Evolutionary conservation across 768 basidiomycete genomes (phyloP).

Genomic region (Asterophora parasitica): DNA sequence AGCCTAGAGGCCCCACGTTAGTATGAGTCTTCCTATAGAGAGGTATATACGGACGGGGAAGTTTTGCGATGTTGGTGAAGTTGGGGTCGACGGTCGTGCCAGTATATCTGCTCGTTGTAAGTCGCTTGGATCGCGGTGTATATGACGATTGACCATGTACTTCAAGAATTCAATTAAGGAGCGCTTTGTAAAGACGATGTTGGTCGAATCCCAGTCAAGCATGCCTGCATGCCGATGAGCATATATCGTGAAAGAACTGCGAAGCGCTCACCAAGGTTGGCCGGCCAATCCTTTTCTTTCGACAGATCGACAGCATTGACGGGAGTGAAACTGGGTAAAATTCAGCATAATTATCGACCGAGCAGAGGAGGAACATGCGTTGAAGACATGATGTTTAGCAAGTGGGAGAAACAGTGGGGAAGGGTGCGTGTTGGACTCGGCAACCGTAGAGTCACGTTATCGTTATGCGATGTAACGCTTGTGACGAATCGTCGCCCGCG

Average conservation of each 20-base stretch:
- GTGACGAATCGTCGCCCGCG: no score
- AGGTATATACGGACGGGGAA: constrained; percentile 53
- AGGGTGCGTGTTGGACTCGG: no score
- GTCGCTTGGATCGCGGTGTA: not conserved
- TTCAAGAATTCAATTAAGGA: constrained; percentile 73
- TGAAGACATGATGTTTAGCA: constrained; percentile 30
- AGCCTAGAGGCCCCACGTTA: constrained; percentile 38
- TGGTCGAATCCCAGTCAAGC: constrained; percentile 77
- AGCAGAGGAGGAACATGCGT: constrained; percentile 27
- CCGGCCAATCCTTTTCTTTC: constrained; percentile 71
- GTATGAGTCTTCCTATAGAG: not conserved
- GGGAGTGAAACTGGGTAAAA: constrained; percentile 50
- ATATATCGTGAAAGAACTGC: not conserved
- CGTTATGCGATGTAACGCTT: constrained; percentile 2
- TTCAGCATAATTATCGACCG: not conserved
- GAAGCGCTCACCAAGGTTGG: constrained; percentile 52
- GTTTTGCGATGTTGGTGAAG: constrained; percentile 66
- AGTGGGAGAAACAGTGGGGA: not conserved
- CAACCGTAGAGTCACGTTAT: no score
- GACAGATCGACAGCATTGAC: constrained; percentile 50
- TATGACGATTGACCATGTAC: constrained; percentile 31
- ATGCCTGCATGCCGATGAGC: constrained; percentile 44
- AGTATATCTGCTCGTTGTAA: constrained; percentile 47
- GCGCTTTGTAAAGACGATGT: constrained; percentile 77
- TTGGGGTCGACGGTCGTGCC: constrained; percentile 76